Base-by-base conservation (phyloP, 2,329 filamentous ascomycete species). In the Orbilia javanica region DNA sequence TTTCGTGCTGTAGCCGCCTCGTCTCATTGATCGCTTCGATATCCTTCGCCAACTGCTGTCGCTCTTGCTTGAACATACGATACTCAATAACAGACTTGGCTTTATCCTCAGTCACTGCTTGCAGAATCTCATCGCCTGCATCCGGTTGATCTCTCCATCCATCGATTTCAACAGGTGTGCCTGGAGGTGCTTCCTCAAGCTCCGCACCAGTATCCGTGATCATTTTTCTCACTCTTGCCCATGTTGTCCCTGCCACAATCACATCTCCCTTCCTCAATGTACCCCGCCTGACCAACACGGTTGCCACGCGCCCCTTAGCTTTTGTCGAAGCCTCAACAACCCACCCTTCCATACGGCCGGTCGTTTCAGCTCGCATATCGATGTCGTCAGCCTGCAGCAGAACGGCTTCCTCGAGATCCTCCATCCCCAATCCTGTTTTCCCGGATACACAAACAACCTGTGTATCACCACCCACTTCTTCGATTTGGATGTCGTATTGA, bases 401-500 rank as follows among this genome's bases (percentile, higher is more conserved):
- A 57, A 95, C 93, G 60, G 92, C 94, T 86, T 99, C 96, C 85
- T 98, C 96, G 1, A 99, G 88, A 63, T 96, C 92, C 15, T 90
- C 87, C 91, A 99, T 98, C 60, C 96, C 96, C 83, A 92, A 87
- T 0, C 96, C 96, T 0, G 96, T 98, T 86, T 96, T 97, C 52
- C 95, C 96, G 82, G 93, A 97, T 44, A 99, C 94, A 67, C 89
- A 89, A 1, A 98, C 93, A 18, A 94, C 93, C 84, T 98, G 96
- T 18, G 96, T 93, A 80, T 99, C 96, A 74, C 96, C 96, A 46
- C 96, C 96, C 82, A 90, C 97, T 82, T 98, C 96, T 85, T 99
- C 96, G 68, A 99, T 92, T 81, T 97, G 92, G 31, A 99, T 90
- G 6, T 92, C 93, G 82, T 97, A 88, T 1, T 90, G 87, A 7